These are phyloP conservation scores for Ilyonectria mors-panacis DNA, from an alignment of 2,329 filamentous ascomycete species.

Conservation along the genomic window DNA sequence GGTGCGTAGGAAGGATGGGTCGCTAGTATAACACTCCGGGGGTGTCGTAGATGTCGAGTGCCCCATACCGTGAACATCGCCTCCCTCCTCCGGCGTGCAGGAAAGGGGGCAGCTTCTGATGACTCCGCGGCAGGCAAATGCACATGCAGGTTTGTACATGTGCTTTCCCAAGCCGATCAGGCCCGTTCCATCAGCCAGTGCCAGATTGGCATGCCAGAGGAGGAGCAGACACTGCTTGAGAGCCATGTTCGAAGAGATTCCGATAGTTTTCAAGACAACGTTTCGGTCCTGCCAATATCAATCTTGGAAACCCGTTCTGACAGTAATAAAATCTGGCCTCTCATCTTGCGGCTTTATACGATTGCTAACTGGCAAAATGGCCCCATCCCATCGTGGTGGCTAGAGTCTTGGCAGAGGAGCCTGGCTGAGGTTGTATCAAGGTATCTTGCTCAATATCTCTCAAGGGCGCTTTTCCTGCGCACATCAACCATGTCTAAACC, in stretches of 20 bases:
- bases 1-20: conserved; percentile 50
- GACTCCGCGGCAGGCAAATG: conserved; percentile 53
- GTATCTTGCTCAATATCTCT: background rate
- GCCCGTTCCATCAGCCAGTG: conserved; percentile 43
- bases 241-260: background rate
- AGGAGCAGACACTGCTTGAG: background rate
- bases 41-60: conserved; percentile 44
- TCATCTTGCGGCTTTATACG: background rate
- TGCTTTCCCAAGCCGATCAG: conserved; percentile 55
- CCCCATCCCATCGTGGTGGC: background rate
- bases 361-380: background rate
- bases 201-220: background rate
- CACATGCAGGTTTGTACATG: conserved; percentile 54
- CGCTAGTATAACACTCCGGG: conserved; percentile 48
- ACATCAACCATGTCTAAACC: background rate
- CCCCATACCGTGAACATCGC: conserved; percentile 43
- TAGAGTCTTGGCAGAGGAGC: background rate
- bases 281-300: background rate
- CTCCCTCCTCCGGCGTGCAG: conserved; percentile 48
- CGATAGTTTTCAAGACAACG: too few species aligned
- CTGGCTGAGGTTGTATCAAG: background rate
- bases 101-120: conserved; percentile 45
- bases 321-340: background rate
- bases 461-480: background rate
- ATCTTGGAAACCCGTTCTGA: background rate